These are phyloP conservation scores for Apiospora saccharicola DNA, from an alignment of 2,329 filamentous ascomycete species.

Conservation along the genomic window DNA sequence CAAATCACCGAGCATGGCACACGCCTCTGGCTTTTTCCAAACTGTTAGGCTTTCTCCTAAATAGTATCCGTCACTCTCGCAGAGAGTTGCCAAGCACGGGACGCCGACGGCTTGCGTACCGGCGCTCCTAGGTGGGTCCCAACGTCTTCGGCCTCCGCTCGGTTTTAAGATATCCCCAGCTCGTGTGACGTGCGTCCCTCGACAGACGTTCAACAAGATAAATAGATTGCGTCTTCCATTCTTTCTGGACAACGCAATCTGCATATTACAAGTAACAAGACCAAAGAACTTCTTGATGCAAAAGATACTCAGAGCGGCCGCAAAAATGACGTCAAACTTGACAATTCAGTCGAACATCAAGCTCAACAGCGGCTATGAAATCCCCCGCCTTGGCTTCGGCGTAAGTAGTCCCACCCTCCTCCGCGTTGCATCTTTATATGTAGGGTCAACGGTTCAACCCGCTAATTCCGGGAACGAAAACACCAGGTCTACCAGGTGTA, in stretches of 20 bases:
- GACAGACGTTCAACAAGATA: not conserved
- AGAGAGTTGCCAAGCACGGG: not conserved
- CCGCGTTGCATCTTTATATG: not conserved
- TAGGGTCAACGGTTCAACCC: not conserved
- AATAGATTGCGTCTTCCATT: not conserved
- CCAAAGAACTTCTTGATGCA: not conserved
- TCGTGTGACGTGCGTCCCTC: not conserved
- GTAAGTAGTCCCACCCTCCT: conserved; percentile 49
- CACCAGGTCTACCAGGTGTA: conserved; percentile 61
- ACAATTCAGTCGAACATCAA: conserved; percentile 57
- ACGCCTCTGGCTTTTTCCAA: not conserved
- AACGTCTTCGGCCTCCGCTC: conserved; percentile 5
- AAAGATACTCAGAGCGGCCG: conserved; percentile 5
- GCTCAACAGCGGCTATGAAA: conserved; percentile 61
- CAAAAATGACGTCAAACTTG: conserved; percentile 49
- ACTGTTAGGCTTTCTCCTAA: not conserved
- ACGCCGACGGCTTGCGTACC: conserved; percentile 7
- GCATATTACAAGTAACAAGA: not conserved
- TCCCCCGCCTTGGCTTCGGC: conserved; percentile 62
- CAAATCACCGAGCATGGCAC: not conserved
- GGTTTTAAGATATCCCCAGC: conserved; percentile 6
- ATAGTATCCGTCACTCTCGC: not conserved
- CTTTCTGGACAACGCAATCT: not conserved
- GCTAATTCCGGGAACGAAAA: not conserved
- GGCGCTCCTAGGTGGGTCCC: not conserved